Evolutionary conservation across 129 eudicot species (phyloP).

Genomic region (Saussurea involucrata): DNA sequence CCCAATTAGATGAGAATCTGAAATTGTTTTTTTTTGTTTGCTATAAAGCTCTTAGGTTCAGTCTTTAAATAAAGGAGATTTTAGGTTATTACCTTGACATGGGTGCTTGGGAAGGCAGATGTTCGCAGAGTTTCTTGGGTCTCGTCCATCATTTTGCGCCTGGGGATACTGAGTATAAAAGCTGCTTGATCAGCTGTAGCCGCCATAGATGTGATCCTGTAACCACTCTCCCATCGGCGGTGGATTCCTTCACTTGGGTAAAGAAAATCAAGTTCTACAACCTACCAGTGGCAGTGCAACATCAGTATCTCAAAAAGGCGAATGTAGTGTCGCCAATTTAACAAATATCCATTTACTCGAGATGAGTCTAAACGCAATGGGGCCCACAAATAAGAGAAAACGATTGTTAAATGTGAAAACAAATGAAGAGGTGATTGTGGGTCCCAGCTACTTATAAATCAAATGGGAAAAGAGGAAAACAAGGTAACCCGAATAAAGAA

Average conservation of each 20-base stretch:
- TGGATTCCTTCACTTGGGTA: slow-evolving; percentile 99
- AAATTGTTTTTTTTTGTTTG: background rate
- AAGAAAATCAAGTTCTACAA: slow-evolving; percentile 97
- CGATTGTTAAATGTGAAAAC: background rate
- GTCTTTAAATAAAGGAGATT: background rate
- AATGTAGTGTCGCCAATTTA: background rate
- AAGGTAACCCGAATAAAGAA: background rate
- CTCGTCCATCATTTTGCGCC: slow-evolving; percentile 88
- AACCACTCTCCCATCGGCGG: slow-evolving; percentile 95
- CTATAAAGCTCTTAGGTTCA: background rate
- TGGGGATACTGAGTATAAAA: slow-evolving; percentile 82
- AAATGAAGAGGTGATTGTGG: background rate
- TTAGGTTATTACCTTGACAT: slow-evolving; percentile 62
- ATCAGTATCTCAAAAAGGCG: background rate
- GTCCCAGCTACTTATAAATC: background rate
- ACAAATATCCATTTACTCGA: background rate
- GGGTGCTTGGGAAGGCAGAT: slow-evolving; percentile 96
- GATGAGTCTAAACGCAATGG: background rate
- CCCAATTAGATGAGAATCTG: background rate
- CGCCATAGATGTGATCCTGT: slow-evolving; percentile 96
- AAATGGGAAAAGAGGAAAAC: background rate
- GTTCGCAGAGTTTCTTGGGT: slow-evolving; percentile 97
- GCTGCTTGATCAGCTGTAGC: slow-evolving; percentile 98
- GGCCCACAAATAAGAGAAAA: background rate
- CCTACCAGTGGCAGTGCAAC: slow-evolving; percentile 34